These are phyloP conservation scores for Beta lomatogona DNA, from an alignment of 179 eudicot species.

Conservation along the genomic window DNA sequence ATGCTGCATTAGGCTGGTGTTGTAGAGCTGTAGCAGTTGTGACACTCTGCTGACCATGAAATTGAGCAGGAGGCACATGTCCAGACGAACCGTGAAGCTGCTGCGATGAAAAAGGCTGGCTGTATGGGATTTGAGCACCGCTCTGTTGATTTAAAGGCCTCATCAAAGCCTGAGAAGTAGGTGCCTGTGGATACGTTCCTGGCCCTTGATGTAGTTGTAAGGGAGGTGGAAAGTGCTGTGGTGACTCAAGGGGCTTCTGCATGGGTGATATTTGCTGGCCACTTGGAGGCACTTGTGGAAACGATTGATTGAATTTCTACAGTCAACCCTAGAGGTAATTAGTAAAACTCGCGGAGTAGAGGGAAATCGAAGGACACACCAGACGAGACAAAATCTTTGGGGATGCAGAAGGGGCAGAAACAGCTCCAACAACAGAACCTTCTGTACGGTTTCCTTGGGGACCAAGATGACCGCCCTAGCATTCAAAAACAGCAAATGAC, in stretches of 20 bases:
- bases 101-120: slow-evolving; percentile 51
- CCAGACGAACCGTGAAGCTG: slow-evolving; percentile 43
- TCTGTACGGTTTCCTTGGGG: slow-evolving; percentile 48
- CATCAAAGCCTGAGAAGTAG: slow-evolving; percentile 38
- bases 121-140: slow-evolving; percentile 47
- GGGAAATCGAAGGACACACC: neutral
- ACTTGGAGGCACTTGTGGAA: slow-evolving; percentile 38
- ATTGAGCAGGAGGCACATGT: slow-evolving; percentile 41
- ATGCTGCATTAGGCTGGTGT: slow-evolving; percentile 39
- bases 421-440: slow-evolving; percentile 44
- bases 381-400: slow-evolving; percentile 39
- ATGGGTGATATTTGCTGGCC: slow-evolving; percentile 60
- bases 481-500: slow-evolving; percentile 20
- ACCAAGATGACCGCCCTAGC: slow-evolving; percentile 55
- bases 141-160: slow-evolving; percentile 48
- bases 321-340: neutral
- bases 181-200: slow-evolving; percentile 48
- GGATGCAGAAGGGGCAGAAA: slow-evolving; percentile 45
- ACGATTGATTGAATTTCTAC: slow-evolving; percentile 47
- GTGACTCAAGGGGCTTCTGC: slow-evolving; percentile 62
- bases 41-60: slow-evolving; percentile 47
- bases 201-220: slow-evolving; percentile 47
- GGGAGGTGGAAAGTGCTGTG: slow-evolving; percentile 54
- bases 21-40: slow-evolving; percentile 46
- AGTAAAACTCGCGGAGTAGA: neutral